Base-by-base conservation (phyloP, 2,329 filamentous ascomycete species). In the Fusarium sambucinum region DNA sequence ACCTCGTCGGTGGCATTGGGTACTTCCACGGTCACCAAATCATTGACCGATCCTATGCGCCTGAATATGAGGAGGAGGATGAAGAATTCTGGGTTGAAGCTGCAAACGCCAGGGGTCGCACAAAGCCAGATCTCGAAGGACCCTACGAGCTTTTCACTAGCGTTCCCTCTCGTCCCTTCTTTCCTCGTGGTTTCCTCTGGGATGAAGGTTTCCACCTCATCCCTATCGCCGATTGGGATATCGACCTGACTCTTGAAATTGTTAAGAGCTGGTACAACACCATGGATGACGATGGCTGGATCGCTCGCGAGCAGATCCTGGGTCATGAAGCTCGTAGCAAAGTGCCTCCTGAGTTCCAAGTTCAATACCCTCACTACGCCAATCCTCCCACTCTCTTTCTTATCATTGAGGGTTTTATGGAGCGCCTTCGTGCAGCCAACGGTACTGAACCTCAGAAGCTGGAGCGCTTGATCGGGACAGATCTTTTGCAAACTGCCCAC, bases 221-320 rank as follows among this genome's bases (percentile, higher is more conserved):
- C 47, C 94, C 94, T 3, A 90, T 99, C 55, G 87, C 93, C 21
- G 95, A 99, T 70, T 99, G 94, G 92, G 96, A 99, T 77, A 88
- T 94, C 53, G 94, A 97, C 75, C 85, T 98, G 52, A 90, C 92
- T 5, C 82, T 91, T 30, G 93, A 97, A 67, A 93, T 99, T 69
- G 87, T 98, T 66, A 92, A 91, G 81, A 97, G 93, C 80, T 99
- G 96, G 96, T 96, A 96, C 82, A 93, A 90, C 68, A 87, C 97
- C 19, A 97, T 98, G 87, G 96, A 99, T 70, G 92, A 96, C 17
- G 94, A 98, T 77, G 96, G 96, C 55, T 99, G 96, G 96, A 98
- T 99, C 76, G 93, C 90, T 5, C 91, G 96, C 52, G 96, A 99
- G 82, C 94, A 97, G 80, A 98, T 99, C 62, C 87, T 99, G 3